phyloP scores from a whole-genome alignment of 2,329 filamentous ascomycete genomes.

The Shiraia sp. region DNA sequence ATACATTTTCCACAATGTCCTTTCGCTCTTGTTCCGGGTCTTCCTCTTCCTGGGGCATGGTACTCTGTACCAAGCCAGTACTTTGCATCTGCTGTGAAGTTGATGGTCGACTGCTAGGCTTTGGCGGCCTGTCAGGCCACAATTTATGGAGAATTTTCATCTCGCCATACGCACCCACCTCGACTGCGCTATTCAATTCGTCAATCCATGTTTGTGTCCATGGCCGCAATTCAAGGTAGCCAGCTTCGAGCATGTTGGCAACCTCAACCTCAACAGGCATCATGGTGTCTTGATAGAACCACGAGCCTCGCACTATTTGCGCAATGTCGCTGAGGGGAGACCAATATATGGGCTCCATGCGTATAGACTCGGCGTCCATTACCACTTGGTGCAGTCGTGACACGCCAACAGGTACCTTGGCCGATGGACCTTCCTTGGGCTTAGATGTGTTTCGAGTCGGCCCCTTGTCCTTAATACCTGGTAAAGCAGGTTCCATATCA shows the following conservation, averaged over 20 bases:
- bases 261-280: conserved; percentile 81
- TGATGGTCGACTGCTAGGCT: conserved; percentile 48
- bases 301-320: conserved; percentile 81
- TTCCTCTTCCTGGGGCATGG: conserved; percentile 40
- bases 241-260: conserved; percentile 90
- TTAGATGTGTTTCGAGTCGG: conserved; percentile 23
- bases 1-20: conserved; percentile 49
- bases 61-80: conserved; percentile 36
- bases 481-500: conserved; percentile 39
- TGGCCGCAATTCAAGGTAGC: conserved; percentile 81
- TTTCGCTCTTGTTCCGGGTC: conserved; percentile 50
- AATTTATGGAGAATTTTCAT: conserved; percentile 84
- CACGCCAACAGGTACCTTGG: conserved; percentile 79
- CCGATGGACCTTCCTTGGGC: conserved; percentile 42
- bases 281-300: conserved; percentile 98
- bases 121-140: conserved; percentile 72
- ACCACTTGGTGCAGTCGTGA: conserved; percentile 90
- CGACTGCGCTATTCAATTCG: conserved; percentile 85
- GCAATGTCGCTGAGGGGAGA: conserved; percentile 88
- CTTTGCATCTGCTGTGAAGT: conserved; percentile 40
- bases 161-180: conserved; percentile 87
- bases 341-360: conserved; percentile 99
- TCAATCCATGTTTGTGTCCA: conserved; percentile 94
- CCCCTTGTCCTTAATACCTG: conserved; percentile 35
- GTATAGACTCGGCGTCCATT: conserved; percentile 62